A percentile compares a stretch with the other conserved stretches of the same genome.
Evolutionary conservation across 1,284 basidiomycete species (phyloP).

Genomic region (Heterobasidion occidentale): DNA sequence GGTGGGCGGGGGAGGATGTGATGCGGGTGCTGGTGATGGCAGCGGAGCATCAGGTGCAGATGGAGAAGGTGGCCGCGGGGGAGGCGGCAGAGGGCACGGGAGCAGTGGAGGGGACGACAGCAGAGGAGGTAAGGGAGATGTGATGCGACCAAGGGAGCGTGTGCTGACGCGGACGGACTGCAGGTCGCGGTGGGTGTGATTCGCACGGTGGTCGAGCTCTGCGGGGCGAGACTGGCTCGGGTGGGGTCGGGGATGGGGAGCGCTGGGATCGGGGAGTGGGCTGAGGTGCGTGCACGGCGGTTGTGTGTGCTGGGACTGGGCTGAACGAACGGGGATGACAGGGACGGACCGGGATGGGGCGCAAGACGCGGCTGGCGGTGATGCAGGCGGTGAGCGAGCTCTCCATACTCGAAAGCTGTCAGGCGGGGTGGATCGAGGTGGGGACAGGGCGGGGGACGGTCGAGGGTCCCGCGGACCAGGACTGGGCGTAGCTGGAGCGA

Average conservation of each 20-base stretch:
- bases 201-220: conserved; percentile 1
- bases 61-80: conserved; percentile 5
- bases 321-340: conserved; percentile 4
- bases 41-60: conserved; percentile 4
- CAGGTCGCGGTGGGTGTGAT: background rate
- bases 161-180: background rate
- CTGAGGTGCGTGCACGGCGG: conserved; percentile 11
- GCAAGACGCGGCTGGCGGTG: conserved; percentile 30
- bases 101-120: background rate
- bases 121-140: background rate
- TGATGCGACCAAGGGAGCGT: background rate
- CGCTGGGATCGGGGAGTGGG: conserved; percentile 7
- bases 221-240: conserved; percentile 1
- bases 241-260: conserved; percentile 3
- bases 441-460: background rate
- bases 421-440: conserved; percentile 28
- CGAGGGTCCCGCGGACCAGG: conserved; percentile 1
- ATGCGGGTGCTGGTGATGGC: conserved; percentile 2
- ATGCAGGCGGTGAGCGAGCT: conserved; percentile 31
- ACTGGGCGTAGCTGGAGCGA: background rate
- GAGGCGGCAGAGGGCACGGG: background rate
- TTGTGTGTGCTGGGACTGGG: background rate
- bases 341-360: conserved; percentile 14
- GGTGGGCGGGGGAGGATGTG: background rate
- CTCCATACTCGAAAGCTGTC: conserved; percentile 36